Base-by-base conservation (phyloP, 2,329 filamentous ascomycete species). In the Alternaria sp. region DNA sequence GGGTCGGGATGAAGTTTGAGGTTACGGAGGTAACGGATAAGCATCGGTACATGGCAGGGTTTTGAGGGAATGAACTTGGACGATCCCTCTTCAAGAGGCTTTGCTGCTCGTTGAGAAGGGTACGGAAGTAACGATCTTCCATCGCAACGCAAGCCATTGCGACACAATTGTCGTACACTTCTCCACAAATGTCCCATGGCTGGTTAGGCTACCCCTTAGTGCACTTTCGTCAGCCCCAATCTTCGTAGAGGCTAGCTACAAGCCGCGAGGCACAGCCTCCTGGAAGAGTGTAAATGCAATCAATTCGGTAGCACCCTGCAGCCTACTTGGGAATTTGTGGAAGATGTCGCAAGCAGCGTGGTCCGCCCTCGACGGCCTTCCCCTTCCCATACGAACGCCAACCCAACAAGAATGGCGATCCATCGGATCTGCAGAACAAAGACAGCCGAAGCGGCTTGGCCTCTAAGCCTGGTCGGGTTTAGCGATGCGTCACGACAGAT, bases 1-100 rank as follows among this genome's bases (percentile, higher is more conserved):
- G 80, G 56, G 83, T 89, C 10, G 87, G 87, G 0, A 86, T 85
- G 81, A 80, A 74, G 67, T 76, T 89, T 58, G 83, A 87, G 66
- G 84, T 88, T 3, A 75, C 82, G 60, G 82, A 83, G 68, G 83
- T 84, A 62, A 89, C 86, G 46, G 78, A 80, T 39, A 76, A 83
- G 52, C 87, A 89, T 78, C 75, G 79, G 57, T 87, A 86, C 77
- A 79, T 83, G 49, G 77, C 64, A 48, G 74, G 73, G 3, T 73
- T 76, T 37, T 76, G 53, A 64, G 21, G 21, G 29, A 23, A 17
- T 31, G 41, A 29, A 21, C 14, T 17, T 31, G 21, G 26, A 14
- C 8, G n/a, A 26, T 13, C 21, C 3, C 0, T 45, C 9, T 0
- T 3, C 14, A 31, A 4, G n/a, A 31, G 11, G 5, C n/a, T 28